A percentile compares a stretch with the other conserved stretches of the same genome.
These are phyloP conservation scores for Athelia psychrophila DNA, from an alignment of 1,284 basidiomycete genomes.

Conservation along the genomic window DNA sequence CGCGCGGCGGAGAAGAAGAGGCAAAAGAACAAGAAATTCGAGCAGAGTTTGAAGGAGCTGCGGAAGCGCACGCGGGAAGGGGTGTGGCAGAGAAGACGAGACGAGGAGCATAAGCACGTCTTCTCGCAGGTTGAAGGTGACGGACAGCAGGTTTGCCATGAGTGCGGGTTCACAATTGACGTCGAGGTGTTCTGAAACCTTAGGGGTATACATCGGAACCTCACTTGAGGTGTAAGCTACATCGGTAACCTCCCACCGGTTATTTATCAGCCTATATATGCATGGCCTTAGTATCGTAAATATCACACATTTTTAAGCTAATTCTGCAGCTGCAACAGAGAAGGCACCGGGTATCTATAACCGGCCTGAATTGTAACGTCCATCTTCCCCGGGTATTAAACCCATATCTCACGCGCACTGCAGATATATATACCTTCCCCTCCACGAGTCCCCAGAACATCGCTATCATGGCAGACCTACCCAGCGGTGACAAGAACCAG, in stretches of 20 bases:
- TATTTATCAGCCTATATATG: too few relatives aligned
- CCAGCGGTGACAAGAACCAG: conserved; percentile 33
- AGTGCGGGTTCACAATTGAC: conserved; percentile 86
- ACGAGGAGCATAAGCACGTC: conserved; percentile 84
- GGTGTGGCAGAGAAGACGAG: conserved; percentile 84
- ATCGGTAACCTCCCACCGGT: too few relatives aligned
- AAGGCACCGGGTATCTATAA: too few relatives aligned
- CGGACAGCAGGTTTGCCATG: conserved; percentile 68
- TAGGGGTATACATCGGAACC: too few relatives aligned
- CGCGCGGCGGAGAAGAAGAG: conserved; percentile 84
- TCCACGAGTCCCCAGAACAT: not conserved
- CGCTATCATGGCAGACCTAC: conserved; percentile 10
- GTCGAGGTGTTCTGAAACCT: conserved; percentile 70
- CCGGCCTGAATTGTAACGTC: too few relatives aligned
- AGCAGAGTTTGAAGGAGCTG: conserved; percentile 79
- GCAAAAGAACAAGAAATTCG: conserved; percentile 93
- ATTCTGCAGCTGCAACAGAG: too few relatives aligned
- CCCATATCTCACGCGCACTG: not conserved
- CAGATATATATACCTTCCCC: not conserved
- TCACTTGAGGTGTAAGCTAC: too few relatives aligned
- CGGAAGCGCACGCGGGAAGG: conserved; percentile 85
- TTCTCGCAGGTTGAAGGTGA: conserved; percentile 66
- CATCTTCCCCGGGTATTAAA: too few relatives aligned
- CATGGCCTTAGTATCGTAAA: too few relatives aligned
- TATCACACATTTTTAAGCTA: too few relatives aligned